These are phyloP conservation scores for Colletotrichum sp. DNA, from an alignment of 2,329 filamentous ascomycete genomes.

Conservation along the genomic window DNA sequence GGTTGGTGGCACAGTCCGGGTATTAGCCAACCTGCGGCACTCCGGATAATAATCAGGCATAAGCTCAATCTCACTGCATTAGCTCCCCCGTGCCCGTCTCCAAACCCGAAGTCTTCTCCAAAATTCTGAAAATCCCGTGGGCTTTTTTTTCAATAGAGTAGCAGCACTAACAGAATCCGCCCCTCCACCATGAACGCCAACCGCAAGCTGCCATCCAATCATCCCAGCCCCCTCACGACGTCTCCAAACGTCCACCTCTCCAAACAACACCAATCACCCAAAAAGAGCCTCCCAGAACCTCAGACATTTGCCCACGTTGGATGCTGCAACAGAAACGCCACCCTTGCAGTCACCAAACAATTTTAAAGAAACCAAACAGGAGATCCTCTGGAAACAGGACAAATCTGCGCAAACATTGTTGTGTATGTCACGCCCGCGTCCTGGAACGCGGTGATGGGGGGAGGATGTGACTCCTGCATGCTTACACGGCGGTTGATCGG, in stretches of 20 bases:
- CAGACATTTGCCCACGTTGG: background rate
- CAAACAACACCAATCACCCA: background rate
- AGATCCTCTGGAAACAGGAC: background rate
- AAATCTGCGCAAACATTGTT: too few species aligned
- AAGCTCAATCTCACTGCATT: background rate
- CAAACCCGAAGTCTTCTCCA: background rate
- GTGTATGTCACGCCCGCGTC: background rate
- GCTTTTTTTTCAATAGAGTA: background rate
- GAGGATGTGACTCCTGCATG: background rate
- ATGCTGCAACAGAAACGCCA: background rate
- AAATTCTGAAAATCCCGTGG: background rate
- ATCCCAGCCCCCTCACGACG: background rate
- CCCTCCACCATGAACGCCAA: background rate
- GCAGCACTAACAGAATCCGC: background rate
- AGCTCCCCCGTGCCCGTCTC: background rate
- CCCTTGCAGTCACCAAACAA: constrained; percentile 7
- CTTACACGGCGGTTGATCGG: background rate
- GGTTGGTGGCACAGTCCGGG: background rate
- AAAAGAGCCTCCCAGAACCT: background rate
- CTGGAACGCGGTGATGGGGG: background rate
- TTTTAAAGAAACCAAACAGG: background rate
- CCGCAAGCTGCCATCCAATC: background rate
- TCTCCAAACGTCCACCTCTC: background rate
- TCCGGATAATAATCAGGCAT: background rate
- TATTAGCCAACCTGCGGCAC: background rate